Base-by-base conservation (phyloP, 352 stramenopile species). In the Pythium angustatum region DNA sequence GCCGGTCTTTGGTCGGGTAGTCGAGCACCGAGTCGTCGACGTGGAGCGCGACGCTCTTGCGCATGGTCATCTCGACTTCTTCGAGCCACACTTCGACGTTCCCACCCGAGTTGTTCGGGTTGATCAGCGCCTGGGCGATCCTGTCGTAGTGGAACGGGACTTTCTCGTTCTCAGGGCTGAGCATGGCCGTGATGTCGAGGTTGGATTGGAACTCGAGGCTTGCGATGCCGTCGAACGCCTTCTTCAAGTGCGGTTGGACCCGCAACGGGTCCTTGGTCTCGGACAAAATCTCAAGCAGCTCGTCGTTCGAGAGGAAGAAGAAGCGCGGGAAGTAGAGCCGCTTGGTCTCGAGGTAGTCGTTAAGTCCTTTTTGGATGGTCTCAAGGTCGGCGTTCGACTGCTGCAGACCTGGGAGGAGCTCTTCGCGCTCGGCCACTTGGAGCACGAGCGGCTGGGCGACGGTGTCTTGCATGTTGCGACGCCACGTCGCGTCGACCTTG, bases 201-300 rank as follows among this genome's bases (percentile, higher is more conserved):
- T 96, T 96, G 8, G 86, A 64, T 51, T 97, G 82, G 63, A 98
- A 98, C 53, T 98, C 91, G 19, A 98, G 81, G 49, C 87, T 81
- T 12, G 80, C 73, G 65, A 98, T 98, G 21, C 94, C 94, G 60
- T 98, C 94, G 54, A 98, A 98, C 17, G 85, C 87, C 43, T 98
- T 98, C 71, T 98, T 98, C 15, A 98, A 69, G 66, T 97, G 90
- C 6, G 94, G 94, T 67, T 98, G 92, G n/a, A 98, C 94, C n/a
- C 91, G 81, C 31, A 97, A 62, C 3, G 94, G 94, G 58, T 98
- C 94, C 67, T 97, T 97, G 1, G 88, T 96, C 68, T 98, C 91
- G 2, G 93, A 89, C 41, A 98, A 73, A 53, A 98, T 98, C 69
- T 98, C 91, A 7, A 98, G 79, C 63, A 98, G 59, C 61, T 98